Conservation (phyloP, 2,329 filamentous ascomycete species). For the Aspergillus caelatus region DNA sequence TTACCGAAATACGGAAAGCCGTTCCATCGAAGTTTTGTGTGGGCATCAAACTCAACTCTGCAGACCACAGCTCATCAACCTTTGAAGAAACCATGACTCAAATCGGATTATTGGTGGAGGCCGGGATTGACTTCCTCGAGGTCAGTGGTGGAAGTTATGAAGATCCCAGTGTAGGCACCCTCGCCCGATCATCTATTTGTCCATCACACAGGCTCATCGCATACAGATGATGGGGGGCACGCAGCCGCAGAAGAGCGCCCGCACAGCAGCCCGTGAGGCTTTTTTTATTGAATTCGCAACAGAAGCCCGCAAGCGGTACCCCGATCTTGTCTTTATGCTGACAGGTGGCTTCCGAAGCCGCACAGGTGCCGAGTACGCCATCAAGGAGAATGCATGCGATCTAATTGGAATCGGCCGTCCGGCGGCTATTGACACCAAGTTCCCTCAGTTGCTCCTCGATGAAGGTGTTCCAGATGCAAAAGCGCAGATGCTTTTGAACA, state of each 20-base stretch:
- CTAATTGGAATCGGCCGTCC: conserved; percentile 54
- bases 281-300: conserved; percentile 70
- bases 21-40: conserved; percentile 50
- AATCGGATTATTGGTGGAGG: conserved; percentile 48
- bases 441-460: conserved; percentile 40
- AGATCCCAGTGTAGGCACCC: conserved; percentile 48
- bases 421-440: conserved; percentile 47
- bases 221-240: conserved; percentile 37
- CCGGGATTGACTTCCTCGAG: conserved; percentile 67
- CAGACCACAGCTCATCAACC: conserved; percentile 45
- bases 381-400: conserved; percentile 52
- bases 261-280: conserved; percentile 61
- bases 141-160: conserved; percentile 67
- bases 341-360: conserved; percentile 66
- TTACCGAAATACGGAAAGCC: conserved; percentile 44
- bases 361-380: conserved; percentile 53
- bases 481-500: conserved; percentile 27
- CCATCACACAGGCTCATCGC: not conserved
- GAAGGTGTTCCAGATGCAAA: conserved; percentile 29
- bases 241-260: conserved; percentile 36
- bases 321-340: conserved; percentile 55
- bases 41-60: conserved; percentile 56
- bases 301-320: conserved; percentile 51
- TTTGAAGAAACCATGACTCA: conserved; percentile 61
- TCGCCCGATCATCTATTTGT: conserved; percentile 14